A percentile compares a stretch with the other conserved stretches of the same genome.
phyloP scores from a whole-genome alignment of 768 basidiomycete genomes.

The Leccinum sublutescens region DNA sequence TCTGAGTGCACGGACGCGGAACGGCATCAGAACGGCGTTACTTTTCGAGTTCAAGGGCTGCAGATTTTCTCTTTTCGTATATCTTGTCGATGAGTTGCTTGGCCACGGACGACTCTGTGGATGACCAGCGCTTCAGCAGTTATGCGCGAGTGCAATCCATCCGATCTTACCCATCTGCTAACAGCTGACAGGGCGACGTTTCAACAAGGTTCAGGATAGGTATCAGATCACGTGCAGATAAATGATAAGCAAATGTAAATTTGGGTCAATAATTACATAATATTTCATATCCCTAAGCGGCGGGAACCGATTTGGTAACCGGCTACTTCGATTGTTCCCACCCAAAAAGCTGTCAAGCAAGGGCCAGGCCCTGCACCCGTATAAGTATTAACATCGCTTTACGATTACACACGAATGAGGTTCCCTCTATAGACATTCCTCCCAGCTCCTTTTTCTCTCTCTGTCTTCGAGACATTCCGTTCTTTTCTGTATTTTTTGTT shows the following conservation, averaged over 20 bases:
- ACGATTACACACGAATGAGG: not conserved
- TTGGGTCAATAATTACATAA: not conserved
- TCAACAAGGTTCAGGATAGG: not conserved
- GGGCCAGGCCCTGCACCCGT: not conserved
- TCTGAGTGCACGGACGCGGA: conserved; percentile 10
- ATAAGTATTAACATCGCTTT: not conserved
- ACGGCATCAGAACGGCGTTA: conserved; percentile 29
- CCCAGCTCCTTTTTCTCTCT: not conserved
- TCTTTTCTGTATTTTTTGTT: not conserved
- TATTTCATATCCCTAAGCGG: not conserved
- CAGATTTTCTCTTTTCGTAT: conserved; percentile 95
- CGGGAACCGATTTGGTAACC: not conserved
- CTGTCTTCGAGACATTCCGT: not conserved
- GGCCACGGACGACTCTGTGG: conserved; percentile 65
- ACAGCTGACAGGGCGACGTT: not conserved
- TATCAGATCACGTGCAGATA: conserved; percentile 11
- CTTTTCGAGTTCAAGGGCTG: conserved; percentile 96
- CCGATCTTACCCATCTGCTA: conserved; percentile 20
- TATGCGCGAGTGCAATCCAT: no score
- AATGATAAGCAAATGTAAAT: not conserved
- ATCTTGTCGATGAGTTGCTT: conserved; percentile 89
- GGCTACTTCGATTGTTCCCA: not conserved
- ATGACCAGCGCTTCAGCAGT: conserved; percentile 1
- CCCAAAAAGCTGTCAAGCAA: not conserved
- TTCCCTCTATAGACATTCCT: not conserved